Base-by-base conservation (phyloP, 352 stramenopile species). In the Thraustochytrium sp. region DNA sequence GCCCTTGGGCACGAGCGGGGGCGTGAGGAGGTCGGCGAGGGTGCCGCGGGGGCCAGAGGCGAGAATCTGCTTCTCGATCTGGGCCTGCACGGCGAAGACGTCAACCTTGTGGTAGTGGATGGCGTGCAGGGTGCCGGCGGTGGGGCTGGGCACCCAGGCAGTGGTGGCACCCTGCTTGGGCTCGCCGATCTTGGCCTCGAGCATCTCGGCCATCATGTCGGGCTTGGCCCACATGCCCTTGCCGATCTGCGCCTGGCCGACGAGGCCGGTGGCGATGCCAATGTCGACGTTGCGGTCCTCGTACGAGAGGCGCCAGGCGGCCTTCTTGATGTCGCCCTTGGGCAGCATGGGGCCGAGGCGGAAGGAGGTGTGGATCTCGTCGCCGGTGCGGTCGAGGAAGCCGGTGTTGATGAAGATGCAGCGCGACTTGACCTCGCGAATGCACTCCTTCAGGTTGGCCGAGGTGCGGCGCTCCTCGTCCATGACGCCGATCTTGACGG, bases 291-390 rank as follows among this genome's bases (percentile, higher is more conserved):
- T 87, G 48, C 75, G 74, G 18, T 83, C 77, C 64, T 87, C 85
- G 80, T 87, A 87, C 26, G 84, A 85, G n/a, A 55, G n/a, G 29
- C 54, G 49, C 85, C 85, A 87, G n/a, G 84, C 54, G 9, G 65
- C 82, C 36, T 56, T 56, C 64, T 87, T 86, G 48, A 87, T 88
- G 40, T 84, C 63, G 59, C 26, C 78, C 63, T 88, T 87, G 59
- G 64, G 56, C 51, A 85, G 51, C 53, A 87, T 75, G 29, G 78
- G 42, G 63, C 85, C 85, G 31, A 56, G 59, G 29, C 77, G n/a
- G 49, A 88, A 87, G 48, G 46, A 82, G 31, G 85, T 88, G 85
- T 88, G 86, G 38, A 88, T 89, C 62, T 88, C 86, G 56, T 88
- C 85, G 38, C 86, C 86, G 18, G 86, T 88, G 56, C 86, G 76